A percentile compares a stretch with the other conserved stretches of the same genome.
Conservation (phyloP, 306 rosid species). For the Begonia masoniana region DNA sequence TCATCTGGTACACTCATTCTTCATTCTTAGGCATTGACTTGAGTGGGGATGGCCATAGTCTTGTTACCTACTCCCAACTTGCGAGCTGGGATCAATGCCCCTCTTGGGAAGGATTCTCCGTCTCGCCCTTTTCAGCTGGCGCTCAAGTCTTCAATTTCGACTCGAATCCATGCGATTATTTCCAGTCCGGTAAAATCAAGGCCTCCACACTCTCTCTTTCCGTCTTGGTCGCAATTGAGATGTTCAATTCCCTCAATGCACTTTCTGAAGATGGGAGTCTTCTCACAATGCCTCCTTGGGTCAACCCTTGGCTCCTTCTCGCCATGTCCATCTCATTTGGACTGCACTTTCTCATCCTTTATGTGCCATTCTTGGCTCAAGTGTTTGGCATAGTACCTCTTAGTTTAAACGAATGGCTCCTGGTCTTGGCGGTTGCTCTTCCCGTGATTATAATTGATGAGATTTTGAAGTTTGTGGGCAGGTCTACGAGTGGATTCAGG, state of each 20-base stretch:
- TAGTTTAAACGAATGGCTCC: constrained; percentile 31
- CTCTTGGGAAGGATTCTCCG: constrained; percentile 66
- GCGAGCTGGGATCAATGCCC: constrained; percentile 81
- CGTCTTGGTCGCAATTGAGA: constrained; percentile 88
- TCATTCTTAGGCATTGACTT: constrained; percentile 88
- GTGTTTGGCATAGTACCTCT: constrained; percentile 82
- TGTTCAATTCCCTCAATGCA: constrained; percentile 84
- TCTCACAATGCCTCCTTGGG: constrained; percentile 93
- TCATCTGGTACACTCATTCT: constrained; percentile 75
- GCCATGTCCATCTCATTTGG: constrained; percentile 90
- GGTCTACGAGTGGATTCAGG: constrained; percentile 25
- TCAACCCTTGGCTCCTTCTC: constrained; percentile 88
- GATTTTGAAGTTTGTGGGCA: constrained; percentile 26
- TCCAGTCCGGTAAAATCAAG: constrained; percentile 64
- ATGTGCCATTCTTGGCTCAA: constrained; percentile 78
- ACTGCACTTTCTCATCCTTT: constrained; percentile 73
- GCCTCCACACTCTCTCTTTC: constrained; percentile 85
- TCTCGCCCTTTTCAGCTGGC: constrained; percentile 82
- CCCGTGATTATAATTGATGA: constrained; percentile 34
- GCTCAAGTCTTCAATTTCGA: constrained; percentile 33
- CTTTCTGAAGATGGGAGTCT: constrained; percentile 85
- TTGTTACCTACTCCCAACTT: constrained; percentile 80
- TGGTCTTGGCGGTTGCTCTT: constrained; percentile 22
- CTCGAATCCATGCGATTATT: constrained; percentile 59
- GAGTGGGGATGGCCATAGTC: constrained; percentile 69